phyloP scores from a whole-genome alignment of 371 early-diverging fungal genomes.

The Mucor circinelloides region DNA sequence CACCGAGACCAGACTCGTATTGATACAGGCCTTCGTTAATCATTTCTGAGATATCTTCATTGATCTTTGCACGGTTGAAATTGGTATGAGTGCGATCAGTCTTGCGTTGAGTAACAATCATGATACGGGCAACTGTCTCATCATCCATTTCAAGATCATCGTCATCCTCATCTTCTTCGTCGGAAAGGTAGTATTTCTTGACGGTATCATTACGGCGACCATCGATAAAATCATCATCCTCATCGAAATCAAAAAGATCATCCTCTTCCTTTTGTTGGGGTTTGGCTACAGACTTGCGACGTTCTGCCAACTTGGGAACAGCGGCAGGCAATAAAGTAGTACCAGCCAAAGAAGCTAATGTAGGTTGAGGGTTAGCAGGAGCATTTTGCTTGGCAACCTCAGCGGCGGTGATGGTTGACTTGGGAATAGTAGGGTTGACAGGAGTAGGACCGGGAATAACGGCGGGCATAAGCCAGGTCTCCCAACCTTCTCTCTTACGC shows the following conservation, averaged over 20 bases:
- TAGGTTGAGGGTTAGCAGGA: conserved; percentile 29
- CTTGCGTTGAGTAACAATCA: conserved; percentile 91
- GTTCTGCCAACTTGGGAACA: conserved; percentile 29
- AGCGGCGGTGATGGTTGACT: conserved; percentile 29
- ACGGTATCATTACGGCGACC: conserved; percentile 60
- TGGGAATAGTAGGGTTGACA: conserved; percentile 17
- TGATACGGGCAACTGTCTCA: conserved; percentile 82
- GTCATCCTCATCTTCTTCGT: conserved; percentile 67
- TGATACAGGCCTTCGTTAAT: conserved; percentile 94
- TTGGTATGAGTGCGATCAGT: conserved; percentile 72
- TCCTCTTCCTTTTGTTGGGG: conserved; percentile 58
- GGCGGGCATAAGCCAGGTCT: conserved; percentile 68
- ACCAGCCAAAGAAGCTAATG: conserved; percentile 48
- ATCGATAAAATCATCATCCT: conserved; percentile 62
- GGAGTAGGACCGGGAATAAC: conserved; percentile 26
- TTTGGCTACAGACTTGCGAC: conserved; percentile 23
- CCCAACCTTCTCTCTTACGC: conserved; percentile 77
- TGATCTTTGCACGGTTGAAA: conserved; percentile 81
- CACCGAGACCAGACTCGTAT: conserved; percentile 80
- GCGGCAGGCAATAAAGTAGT: conserved; percentile 28
- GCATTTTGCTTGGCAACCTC: conserved; percentile 33
- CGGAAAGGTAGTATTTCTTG: conserved; percentile 69
- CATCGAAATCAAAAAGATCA: conserved; percentile 82
- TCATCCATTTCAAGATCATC: conserved; percentile 81
- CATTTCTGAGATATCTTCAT: conserved; percentile 88